Evolutionary conservation across 148 eudicot species (phyloP).

Genomic region (Amaranthus cruentus): DNA sequence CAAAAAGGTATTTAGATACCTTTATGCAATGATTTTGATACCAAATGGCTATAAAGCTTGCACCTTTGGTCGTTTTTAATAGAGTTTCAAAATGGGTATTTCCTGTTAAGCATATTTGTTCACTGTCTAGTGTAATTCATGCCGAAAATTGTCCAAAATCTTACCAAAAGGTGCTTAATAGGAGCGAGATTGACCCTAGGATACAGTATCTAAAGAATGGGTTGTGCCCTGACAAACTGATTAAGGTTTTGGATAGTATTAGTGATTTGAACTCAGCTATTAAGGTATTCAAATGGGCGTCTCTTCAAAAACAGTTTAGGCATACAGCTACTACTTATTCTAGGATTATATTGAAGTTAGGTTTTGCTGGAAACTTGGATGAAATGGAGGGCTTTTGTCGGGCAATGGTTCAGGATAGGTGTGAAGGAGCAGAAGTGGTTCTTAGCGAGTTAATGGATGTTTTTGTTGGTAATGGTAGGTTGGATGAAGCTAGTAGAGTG

Average conservation of each 20-base stretch:
- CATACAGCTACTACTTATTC: conserved; percentile 52
- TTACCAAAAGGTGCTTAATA: conserved; percentile 1
- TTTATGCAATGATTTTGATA: conserved; percentile 9
- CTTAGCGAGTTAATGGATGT: conserved; percentile 39
- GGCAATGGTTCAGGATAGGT: conserved; percentile 51
- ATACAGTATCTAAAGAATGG: conserved; percentile 40
- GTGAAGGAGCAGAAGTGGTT: conserved; percentile 33
- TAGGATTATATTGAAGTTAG: conserved; percentile 49
- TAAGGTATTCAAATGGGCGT: conserved; percentile 67
- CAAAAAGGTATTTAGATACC: background rate
- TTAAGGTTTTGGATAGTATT: conserved; percentile 44
- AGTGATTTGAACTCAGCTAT: conserved; percentile 53
- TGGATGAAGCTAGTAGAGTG: conserved; percentile 50
- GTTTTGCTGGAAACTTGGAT: conserved; percentile 52
- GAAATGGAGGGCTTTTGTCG: conserved; percentile 58
- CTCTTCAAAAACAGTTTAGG: conserved; percentile 51
- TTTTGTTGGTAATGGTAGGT: conserved; percentile 43
- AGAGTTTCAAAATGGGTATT: conserved; percentile 41
- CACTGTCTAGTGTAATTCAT: conserved; percentile 37
- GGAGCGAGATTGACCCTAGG: conserved; percentile 32
- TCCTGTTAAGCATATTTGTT: conserved; percentile 29
- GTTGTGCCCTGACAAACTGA: conserved; percentile 48
- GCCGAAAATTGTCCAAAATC: conserved; percentile 10
- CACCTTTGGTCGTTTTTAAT: conserved; percentile 28
- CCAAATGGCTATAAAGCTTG: conserved; percentile 22